Evolutionary conservation across 2,329 filamentous ascomycete species (phyloP).

Genomic region (Cordyceps farinosa): DNA sequence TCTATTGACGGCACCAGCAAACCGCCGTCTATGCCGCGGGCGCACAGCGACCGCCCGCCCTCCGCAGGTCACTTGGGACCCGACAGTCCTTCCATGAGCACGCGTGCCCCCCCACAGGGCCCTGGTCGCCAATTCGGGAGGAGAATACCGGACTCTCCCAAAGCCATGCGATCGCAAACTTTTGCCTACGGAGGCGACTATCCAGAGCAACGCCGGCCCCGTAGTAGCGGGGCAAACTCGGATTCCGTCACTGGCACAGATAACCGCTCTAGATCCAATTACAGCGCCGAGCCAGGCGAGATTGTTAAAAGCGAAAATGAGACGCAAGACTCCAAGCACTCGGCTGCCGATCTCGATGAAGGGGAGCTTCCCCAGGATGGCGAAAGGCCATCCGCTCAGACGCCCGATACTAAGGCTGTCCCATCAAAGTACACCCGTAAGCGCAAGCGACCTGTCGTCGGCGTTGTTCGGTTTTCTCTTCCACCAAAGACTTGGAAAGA

Average conservation of each 20-base stretch:
- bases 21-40: conserved; percentile 41
- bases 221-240: conserved; percentile 52
- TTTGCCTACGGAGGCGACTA: conserved; percentile 41
- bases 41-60: conserved; percentile 22
- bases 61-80: conserved; percentile 30
- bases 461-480: conserved; percentile 37
- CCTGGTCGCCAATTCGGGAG: conserved; percentile 32
- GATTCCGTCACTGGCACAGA: conserved; percentile 34
- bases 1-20: conserved; percentile 39
- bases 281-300: conserved; percentile 47
- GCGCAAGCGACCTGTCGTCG: conserved; percentile 30
- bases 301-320: conserved; percentile 41
- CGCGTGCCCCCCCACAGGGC: not conserved
- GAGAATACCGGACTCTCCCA: conserved; percentile 51
- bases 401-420: not conserved
- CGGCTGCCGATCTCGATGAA: conserved; percentile 11
- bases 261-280: conserved; percentile 36
- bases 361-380: conserved; percentile 19
- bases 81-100: conserved; percentile 42
- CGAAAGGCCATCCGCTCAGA: conserved; percentile 14
- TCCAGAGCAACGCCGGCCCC: conserved; percentile 45
- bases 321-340: conserved; percentile 21
- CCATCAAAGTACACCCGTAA: conserved; percentile 22
- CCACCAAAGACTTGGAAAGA: conserved; percentile 36
- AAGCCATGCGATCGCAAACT: conserved; percentile 47